Evolutionary conservation across 177 flowering plant genomes (phyloP), one percentile per base, ranked within the genome.

Genomic region (Tripterygium wilfordii): DNA sequence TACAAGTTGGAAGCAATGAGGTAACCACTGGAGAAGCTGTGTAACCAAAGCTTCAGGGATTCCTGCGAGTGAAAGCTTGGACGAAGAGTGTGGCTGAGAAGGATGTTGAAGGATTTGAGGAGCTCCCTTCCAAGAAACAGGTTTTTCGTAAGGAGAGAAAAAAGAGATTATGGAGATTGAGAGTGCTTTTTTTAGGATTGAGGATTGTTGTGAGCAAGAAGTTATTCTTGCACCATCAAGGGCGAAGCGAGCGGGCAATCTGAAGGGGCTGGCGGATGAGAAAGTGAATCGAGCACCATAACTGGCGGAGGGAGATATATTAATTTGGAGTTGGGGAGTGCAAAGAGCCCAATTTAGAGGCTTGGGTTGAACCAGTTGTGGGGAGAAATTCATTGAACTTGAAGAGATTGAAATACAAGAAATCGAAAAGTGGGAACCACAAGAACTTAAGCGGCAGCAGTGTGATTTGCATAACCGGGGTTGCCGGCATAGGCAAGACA

Each of bases 11-110:
- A 78, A 48, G 80, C 86, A 62, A 64, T 51, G 90, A 74, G 13
- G 66, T 82, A 36, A 77, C 78, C 60, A 82, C 41, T 90, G 94
- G 95, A 78, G 94, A 53, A 65, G 61, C 62, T 82, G 88, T 47
- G 64, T 84, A 23, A 38, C 62, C 1, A 82, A 63, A 61, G 74
- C 85, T 42, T 68, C 83, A 8, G 78, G 65, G 38, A 61, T 86
- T 8, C 82, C 53, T 86, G 42, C 63, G 70, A 47, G 59, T 72
- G 32, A 90, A 89, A 79, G 74, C 88, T 89, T 25, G 90, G 94
- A 9, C 52, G 95, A 48, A 66, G 63, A 83, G 95, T 54, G 64
- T 70, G 32, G 68, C 69, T 1, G 71, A 70, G 53, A 68, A 45
- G 40, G 84, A 71, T 42, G 22, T 46, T 0, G 80, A 78, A 39